Percentiles rank a stretch among this genome's conserved stretches.
Evolutionary conservation across 177 flowering plant species (phyloP).

Genomic region (Telopea speciosissima): DNA sequence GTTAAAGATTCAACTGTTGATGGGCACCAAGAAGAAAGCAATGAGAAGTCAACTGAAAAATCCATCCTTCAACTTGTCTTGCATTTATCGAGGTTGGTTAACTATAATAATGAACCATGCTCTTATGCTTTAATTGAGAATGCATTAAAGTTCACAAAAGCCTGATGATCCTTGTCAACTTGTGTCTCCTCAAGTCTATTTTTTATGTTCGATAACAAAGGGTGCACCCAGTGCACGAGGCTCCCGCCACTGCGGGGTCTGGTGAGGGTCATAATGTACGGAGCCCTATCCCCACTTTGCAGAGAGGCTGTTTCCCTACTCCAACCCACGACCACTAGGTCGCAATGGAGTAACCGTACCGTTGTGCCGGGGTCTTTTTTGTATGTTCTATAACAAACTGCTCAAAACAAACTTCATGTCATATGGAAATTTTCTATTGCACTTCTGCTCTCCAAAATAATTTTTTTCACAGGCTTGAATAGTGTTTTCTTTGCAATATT

Average conservation of each 20-base stretch:
- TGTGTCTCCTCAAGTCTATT: neutral
- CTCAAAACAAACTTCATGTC: neutral
- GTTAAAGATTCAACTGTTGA: constrained; percentile 18
- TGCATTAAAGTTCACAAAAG: neutral
- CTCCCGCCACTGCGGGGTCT: too few relatives aligned
- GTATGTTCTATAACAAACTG: neutral
- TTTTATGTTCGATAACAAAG: neutral
- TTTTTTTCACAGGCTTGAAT: neutral
- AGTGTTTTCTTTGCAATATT: too few relatives aligned
- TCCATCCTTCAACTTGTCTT: constrained; percentile 34
- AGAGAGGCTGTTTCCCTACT: too few relatives aligned
- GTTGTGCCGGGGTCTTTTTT: too few relatives aligned
- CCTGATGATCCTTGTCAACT: neutral
- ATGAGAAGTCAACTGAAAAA: constrained; percentile 25
- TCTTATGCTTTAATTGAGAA: constrained; percentile 4
- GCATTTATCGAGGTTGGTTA: constrained; percentile 44
- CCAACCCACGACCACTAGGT: too few relatives aligned
- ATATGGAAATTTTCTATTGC: neutral
- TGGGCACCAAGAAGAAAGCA: constrained; percentile 24
- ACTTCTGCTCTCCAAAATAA: too few relatives aligned
- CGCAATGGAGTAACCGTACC: too few relatives aligned
- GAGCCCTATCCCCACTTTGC: too few relatives aligned
- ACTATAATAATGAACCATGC: neutral
- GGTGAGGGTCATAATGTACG: too few relatives aligned
- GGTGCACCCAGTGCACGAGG: too few relatives aligned